These are phyloP conservation scores for Fonsecaea multimorphosa DNA, from an alignment of 2,329 filamentous ascomycete species.

Conservation along the genomic window DNA sequence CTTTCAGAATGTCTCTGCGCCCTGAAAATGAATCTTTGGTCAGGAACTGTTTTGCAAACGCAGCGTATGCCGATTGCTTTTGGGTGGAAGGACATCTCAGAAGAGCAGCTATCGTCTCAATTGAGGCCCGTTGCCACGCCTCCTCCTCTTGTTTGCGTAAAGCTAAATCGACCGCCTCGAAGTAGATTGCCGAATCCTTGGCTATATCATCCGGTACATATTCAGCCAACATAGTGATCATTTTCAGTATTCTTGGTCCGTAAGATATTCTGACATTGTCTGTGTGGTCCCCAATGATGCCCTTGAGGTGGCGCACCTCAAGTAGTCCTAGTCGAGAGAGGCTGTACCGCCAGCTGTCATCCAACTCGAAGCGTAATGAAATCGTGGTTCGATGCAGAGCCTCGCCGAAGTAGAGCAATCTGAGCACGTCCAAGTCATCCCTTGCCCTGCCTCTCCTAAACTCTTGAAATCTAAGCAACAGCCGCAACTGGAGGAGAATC, in stretches of 20 bases:
- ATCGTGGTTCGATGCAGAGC: slow-evolving; percentile 42
- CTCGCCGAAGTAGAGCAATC: slow-evolving; percentile 53
- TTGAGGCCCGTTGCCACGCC: slow-evolving; percentile 17
- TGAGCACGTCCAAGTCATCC: slow-evolving; percentile 47
- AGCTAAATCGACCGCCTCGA: slow-evolving; percentile 25
- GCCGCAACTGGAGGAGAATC: slow-evolving; percentile 63
- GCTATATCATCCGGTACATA: slow-evolving; percentile 50
- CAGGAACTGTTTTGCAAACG: slow-evolving; percentile 29
- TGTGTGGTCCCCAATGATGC: slow-evolving; percentile 10
- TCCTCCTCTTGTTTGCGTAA: slow-evolving; percentile 14
- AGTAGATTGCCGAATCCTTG: slow-evolving; percentile 20
- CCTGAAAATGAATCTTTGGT: slow-evolving; percentile 23
- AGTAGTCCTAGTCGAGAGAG: slow-evolving; percentile 26
- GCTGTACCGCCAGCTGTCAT: slow-evolving; percentile 19
- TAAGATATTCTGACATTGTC: slow-evolving; percentile 14
- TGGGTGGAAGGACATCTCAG: slow-evolving; percentile 19
- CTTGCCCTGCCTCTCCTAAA: slow-evolving; percentile 45
- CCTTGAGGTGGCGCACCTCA: slow-evolving; percentile 29
- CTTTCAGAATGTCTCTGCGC: slow-evolving; percentile 14
- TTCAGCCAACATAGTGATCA: slow-evolving; percentile 43
- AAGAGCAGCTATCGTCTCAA: slow-evolving; percentile 21
- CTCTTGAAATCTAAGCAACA: slow-evolving; percentile 67
- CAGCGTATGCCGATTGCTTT: slow-evolving; percentile 20
- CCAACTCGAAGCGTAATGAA: slow-evolving; percentile 15
- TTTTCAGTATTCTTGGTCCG: slow-evolving; percentile 25